phyloP scores from a whole-genome alignment of 202 grass and related monocot species.

The Setaria viridis region DNA sequence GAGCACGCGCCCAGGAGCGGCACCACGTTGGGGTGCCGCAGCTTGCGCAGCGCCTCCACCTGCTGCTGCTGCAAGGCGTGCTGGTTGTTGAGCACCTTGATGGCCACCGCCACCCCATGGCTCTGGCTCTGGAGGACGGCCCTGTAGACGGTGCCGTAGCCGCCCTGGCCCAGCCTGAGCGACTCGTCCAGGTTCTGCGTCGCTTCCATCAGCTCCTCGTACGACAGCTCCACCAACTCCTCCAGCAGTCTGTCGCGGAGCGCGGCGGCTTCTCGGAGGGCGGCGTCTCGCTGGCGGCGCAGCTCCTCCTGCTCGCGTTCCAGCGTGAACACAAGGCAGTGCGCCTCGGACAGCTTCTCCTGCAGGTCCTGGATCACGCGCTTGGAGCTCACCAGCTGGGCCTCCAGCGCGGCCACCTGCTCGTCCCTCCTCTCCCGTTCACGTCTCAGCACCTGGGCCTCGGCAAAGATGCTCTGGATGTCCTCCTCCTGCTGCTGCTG shows the following conservation, averaged over 20 bases:
- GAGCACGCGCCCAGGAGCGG: background rate
- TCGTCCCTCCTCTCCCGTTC: background rate
- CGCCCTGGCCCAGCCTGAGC: background rate
- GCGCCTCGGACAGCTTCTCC: slow-evolving; percentile 29
- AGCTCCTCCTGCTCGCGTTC: slow-evolving; percentile 23
- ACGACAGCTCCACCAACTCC: background rate
- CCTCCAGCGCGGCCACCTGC: background rate
- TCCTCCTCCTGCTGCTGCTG: background rate
- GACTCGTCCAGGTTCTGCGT: slow-evolving; percentile 2
- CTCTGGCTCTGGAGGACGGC: background rate
- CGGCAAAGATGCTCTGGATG: slow-evolving; percentile 12
- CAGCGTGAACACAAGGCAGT: slow-evolving; percentile 27
- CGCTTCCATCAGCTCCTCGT: background rate
- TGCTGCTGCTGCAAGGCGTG: background rate
- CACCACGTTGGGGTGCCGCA: slow-evolving; percentile 10
- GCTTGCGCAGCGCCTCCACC: slow-evolving; percentile 13
- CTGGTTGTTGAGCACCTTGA: slow-evolving; percentile 5
- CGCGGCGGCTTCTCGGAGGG: no score
- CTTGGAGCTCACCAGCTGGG: background rate
- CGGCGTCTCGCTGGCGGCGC: background rate
- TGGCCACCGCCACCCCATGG: background rate
- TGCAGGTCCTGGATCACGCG: slow-evolving; percentile 28
- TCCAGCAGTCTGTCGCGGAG: background rate
- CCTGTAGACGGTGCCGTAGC: slow-evolving; percentile 19
- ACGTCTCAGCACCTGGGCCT: slow-evolving; percentile 11